These are phyloP conservation scores for Tetracladium setigerum DNA, from an alignment of 495 filamentous ascomycete species.

Conservation along the genomic window DNA sequence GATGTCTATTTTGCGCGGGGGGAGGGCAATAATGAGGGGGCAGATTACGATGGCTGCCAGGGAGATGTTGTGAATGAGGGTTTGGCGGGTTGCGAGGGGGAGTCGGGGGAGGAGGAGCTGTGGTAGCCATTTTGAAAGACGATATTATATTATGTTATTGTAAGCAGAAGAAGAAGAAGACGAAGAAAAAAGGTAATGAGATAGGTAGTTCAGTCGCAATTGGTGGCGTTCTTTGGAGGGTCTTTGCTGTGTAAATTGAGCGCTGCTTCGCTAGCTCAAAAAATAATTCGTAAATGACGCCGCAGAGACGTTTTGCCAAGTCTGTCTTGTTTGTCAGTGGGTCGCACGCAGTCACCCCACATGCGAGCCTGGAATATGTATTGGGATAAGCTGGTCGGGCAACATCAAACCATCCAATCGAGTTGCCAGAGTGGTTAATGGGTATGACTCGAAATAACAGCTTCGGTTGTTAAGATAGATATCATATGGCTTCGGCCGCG, in stretches of 20 bases:
- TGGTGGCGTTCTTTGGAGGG: too few species aligned
- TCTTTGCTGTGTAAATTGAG: too few species aligned
- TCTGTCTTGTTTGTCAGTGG: too few species aligned
- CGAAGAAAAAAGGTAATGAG: too few species aligned
- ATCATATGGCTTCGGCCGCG: conserved; percentile 45
- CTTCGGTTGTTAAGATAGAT: conserved; percentile 15
- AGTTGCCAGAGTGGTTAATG: conserved; percentile 45
- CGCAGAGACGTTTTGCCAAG: too few species aligned
- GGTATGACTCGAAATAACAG: conserved; percentile 36
- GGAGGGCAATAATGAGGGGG: conserved; percentile 64
- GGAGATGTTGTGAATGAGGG: conserved; percentile 24
- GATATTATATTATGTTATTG: too few species aligned
- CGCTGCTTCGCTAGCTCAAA: too few species aligned
- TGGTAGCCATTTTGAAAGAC: not conserved
- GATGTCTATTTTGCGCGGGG: conserved; percentile 69
- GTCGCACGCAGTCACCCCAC: too few species aligned
- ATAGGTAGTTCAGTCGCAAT: too few species aligned
- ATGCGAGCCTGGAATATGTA: too few species aligned
- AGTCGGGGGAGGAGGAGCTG: not conserved
- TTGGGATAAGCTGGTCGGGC: not conserved
- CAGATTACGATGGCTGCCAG: conserved; percentile 56
- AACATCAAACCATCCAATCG: conserved; percentile 15
- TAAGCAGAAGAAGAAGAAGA: too few species aligned
- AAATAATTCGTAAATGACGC: too few species aligned
- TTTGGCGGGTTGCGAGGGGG: not conserved